Evolutionary conservation across 805 yeast species (phyloP), one percentile per base, ranked within the genome.

Genomic region (Kodamaea sagamina): DNA sequence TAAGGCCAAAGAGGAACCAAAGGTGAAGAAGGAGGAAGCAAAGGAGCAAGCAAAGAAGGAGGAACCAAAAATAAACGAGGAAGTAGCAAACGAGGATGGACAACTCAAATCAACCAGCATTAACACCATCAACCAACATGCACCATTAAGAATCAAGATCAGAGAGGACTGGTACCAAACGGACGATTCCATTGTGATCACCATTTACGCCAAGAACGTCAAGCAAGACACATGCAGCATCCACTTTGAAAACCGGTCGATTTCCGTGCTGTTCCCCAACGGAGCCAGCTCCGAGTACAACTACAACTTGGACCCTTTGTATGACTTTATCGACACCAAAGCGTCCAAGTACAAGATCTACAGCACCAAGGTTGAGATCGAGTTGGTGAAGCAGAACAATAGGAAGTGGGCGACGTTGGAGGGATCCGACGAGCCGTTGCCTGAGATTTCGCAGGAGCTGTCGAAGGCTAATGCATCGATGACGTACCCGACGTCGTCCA

Each of bases 291-390:
- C 85, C 1, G 82, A 78, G 48, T 87, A 82, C 61, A 71, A 67
- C 46, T 86, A 79, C 53, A 61, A 65, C 18, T 55, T 85, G 36
- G 78, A 78, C 7, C 81, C 79, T 1, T 64, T 87, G 26, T 75
- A 58, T 41, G 76, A 70, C 10, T 65, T 62, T 15, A 80, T 92
- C 21, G 75, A 65, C 19, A 67, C 81, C 1, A 59, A 55, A 0
- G 50, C 63, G 15, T 75, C 83, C 1, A 54, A 67, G 0, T 78
- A 61, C 52, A 72, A 67, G 9, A 76, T 89, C 2, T 81, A 78
- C 54, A 68, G 83, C 1, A 85, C 93, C 15, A 92, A 92, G 55
- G 51, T 92, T 3, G 97, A 92, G 61, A 58, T 89, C 6, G 60
- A 60, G n/a, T 63, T 90, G 31, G 57, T 36, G 18, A 89, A 89